Base-by-base conservation (phyloP, 116 monocot genomes). In the Cymodocea nodosa region DNA sequence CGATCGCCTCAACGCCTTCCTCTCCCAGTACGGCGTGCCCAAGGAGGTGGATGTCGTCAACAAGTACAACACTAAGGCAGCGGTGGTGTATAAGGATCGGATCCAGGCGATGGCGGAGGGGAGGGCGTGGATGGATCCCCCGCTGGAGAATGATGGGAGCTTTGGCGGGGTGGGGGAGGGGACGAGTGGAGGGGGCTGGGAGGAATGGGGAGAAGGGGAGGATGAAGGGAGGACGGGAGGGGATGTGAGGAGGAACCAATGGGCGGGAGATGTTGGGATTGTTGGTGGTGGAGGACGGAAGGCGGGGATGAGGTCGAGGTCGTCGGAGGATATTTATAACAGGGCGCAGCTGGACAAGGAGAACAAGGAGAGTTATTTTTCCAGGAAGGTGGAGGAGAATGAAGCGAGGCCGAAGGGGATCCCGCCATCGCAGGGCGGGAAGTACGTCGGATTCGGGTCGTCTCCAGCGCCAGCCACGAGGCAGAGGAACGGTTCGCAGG, bases 361-460 rank as follows among this genome's bases (percentile, higher is more conserved):
- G 0, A 77, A 81, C 22, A 88, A 93, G 64, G 89, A 89, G 18
- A 72, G 67, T 35, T 93, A 85, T 63, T 85, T 93, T 53, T 70
- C 83, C 2, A 93, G 70, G 75, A 93, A 74, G 80, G 62, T 85
- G 77, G 85, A 65, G 5, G 93, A 93, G 77, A 93, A 93, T 55
- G 75, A 79, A 2, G 62, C 83, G 12, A 74, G 76, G 68, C 79
- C 85, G 1, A 85, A 88, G 63, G 89, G 89, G n/a, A 62, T 89
- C 14, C 88, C 83, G 12, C 89, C 89, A 0, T 93, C 93, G 0
- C 83, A 93, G 55, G 89, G 93, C 0, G 93, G 93, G 58, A 93
- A 88, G 79, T 93, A 83, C 53, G 93, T 93, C 22, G 89, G 93
- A 3, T 93, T 93, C 39, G 93, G 93, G 25, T 87, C 92, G 2